Percentiles rank a stretch among this genome's conserved stretches.
These are phyloP conservation scores for Harringtonia aguacate DNA, from an alignment of 2,329 filamentous ascomycete species.

Conservation along the genomic window DNA sequence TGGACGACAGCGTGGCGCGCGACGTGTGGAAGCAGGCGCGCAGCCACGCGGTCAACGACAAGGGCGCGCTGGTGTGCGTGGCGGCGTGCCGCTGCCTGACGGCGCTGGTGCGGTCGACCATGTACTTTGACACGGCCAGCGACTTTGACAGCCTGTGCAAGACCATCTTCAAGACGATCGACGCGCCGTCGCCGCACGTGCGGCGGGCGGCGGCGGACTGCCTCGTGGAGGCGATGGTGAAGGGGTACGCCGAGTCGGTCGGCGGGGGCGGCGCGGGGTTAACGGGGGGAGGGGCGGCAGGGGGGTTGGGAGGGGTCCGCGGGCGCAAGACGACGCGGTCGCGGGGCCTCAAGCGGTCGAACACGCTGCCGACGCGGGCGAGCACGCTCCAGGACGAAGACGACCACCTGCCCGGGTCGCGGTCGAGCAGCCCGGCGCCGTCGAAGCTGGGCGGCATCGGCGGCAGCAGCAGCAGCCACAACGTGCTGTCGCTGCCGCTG, in stretches of 20 bases:
- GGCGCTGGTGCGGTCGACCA: constrained; percentile 58
- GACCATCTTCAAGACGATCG: constrained; percentile 75
- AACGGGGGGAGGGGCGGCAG: constrained; percentile 31
- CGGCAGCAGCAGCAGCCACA: constrained; percentile 54
- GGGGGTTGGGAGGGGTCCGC: no score
- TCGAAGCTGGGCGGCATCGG: constrained; percentile 9
- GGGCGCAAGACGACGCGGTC: constrained; percentile 61
- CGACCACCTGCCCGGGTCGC: constrained; percentile 49
- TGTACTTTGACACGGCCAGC: constrained; percentile 75
- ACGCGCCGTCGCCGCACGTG: constrained; percentile 63
- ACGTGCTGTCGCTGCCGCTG: constrained; percentile 59
- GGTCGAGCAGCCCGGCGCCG: constrained; percentile 64
- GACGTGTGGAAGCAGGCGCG: constrained; percentile 91
- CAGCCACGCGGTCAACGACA: constrained; percentile 66
- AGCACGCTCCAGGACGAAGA: constrained; percentile 47
- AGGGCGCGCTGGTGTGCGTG: constrained; percentile 69
- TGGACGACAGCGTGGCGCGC: constrained; percentile 77
- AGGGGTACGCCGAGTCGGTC: constrained; percentile 58
- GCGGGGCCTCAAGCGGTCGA: constrained; percentile 43
- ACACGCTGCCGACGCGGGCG: constrained; percentile 44
- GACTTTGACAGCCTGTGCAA: constrained; percentile 86
- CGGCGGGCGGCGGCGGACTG: constrained; percentile 80
- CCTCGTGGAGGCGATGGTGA: constrained; percentile 72
- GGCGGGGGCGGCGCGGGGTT: constrained; percentile 20
- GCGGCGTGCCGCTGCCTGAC: constrained; percentile 72